Conservation (phyloP, 2,329 filamentous ascomycete species). For the Fusarium praegraminearum region DNA sequence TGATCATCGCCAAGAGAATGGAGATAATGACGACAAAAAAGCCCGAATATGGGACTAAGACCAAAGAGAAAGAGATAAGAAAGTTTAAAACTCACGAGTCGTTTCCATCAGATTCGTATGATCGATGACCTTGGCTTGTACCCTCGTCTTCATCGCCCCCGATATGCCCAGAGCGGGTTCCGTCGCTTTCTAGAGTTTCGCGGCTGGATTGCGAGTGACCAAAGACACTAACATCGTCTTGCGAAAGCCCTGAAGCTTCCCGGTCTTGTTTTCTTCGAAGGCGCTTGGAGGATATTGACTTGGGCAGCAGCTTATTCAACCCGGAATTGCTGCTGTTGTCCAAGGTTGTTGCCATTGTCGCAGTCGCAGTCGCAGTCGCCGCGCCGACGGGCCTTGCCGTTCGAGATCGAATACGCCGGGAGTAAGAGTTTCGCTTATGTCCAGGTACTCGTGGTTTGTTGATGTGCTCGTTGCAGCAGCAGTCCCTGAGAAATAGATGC, state of each 20-base stretch:
- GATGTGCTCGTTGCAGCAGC: conserved; percentile 25
- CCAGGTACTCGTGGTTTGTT: conserved; percentile 18
- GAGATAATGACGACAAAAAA: neutral
- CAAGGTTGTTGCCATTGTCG: conserved; percentile 31
- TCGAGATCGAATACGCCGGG: neutral
- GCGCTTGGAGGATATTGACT: conserved; percentile 62
- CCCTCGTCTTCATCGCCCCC: conserved; percentile 52
- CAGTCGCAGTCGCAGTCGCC: conserved; percentile 6
- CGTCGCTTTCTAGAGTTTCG: conserved; percentile 55
- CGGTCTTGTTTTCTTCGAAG: conserved; percentile 61
- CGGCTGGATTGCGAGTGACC: conserved; percentile 54
- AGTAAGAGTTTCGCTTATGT: conserved; percentile 13
- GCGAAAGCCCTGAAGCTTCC: conserved; percentile 49
- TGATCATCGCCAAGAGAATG: conserved; percentile 5
- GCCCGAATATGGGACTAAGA: neutral
- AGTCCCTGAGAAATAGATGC: conserved; percentile 12
- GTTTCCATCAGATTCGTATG: conserved; percentile 51
- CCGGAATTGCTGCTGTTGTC: conserved; percentile 51
- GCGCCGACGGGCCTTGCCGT: neutral
- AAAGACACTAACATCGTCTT: conserved; percentile 49
- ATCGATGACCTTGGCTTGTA: conserved; percentile 52
- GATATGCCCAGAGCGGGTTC: conserved; percentile 46
- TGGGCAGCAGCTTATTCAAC: conserved; percentile 66
- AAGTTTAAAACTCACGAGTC: conserved; percentile 47
- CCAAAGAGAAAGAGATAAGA: conserved; percentile 17